Evolutionary conservation across 2,329 filamentous ascomycete species (phyloP).

Genomic region (Nemania diffusa): DNA sequence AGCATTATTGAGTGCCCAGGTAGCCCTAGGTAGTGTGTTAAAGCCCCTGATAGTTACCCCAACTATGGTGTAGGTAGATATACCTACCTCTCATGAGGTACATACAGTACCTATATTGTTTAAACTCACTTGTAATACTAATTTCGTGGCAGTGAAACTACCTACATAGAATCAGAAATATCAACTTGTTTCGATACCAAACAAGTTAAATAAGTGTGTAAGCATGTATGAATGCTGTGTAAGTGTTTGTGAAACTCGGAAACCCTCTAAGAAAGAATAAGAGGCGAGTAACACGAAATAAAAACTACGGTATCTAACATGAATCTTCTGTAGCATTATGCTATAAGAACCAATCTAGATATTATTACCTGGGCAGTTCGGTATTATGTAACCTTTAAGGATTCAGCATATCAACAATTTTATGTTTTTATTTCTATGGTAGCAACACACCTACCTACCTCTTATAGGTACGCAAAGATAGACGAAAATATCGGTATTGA

Average conservation of each 20-base stretch:
- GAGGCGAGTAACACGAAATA: background rate
- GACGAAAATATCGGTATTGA: background rate
- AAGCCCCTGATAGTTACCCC: conserved; percentile 5
- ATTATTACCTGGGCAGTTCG: background rate
- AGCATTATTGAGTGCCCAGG: background rate
- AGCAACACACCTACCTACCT: background rate
- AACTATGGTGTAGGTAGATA: background rate
- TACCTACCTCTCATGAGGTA: too few species aligned
- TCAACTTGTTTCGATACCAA: conserved; percentile 13
- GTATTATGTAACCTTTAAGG: background rate
- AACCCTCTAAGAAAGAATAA: background rate
- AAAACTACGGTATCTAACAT: background rate
- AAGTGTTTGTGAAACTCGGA: conserved; percentile 5
- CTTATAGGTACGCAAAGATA: too few species aligned
- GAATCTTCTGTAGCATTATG: background rate
- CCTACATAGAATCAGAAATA: background rate
- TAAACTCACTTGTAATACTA: background rate
- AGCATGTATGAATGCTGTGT: too few species aligned
- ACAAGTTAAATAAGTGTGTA: too few species aligned
- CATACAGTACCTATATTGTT: background rate
- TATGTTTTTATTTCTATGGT: background rate
- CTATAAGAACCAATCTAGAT: background rate
- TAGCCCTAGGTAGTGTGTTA: background rate
- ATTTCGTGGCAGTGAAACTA: background rate
- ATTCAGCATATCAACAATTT: background rate